Base-by-base conservation (phyloP, 169 alveolate genomes). In the Plasmodium coatneyi region DNA sequence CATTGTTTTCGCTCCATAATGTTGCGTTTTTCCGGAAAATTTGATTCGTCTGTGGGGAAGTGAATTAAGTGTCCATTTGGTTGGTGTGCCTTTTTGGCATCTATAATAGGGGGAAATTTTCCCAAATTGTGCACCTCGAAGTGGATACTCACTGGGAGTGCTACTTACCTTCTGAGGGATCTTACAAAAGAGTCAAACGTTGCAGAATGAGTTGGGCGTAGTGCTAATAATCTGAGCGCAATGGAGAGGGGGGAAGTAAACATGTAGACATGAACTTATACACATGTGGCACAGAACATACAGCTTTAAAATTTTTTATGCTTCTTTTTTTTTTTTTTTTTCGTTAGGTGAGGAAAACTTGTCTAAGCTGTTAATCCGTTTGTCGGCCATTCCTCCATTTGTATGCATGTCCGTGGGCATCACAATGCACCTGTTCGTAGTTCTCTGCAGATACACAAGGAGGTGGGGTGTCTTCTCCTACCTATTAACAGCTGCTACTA, bases 1-100 rank as follows among this genome's bases (percentile, higher is more conserved):
- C 95, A 91, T 36, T 81, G 84, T 78, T 56, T 80, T 25, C 56
- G 34, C 41, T 91, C 92, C 93, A 87, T 87, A 3, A 36, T 71
- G 10, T 54, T 66, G 3, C 22, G 16, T 10, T 36, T 7, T 49
- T 49, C 22, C 19, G 60, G 12, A 49, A 49, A 49, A 1, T 49
- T 22, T 6, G 60, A 49, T 49, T 49, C 60, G 60, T 16, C 60
- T 49, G 22, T 49, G 60, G 60, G 60, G 60, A 12, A 66, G 39
- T 66, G 36, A 66, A 66, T 66, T 66, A n/a, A 28, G 41, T 66
- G 41, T 66, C 19, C 76, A 28, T 66, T 66, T 19, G 1, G 14
- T 66, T 66, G 22, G 9, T 49, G 60, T 25, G 76, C n/a, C 6
- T 66, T 66, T 66, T 66, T 66, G 30, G 16, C 76, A 66, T 25